Evolutionary conservation across 306 rosid species (phyloP), one percentile per base, ranked within the genome.

Genomic region (Vigna hirtella): DNA sequence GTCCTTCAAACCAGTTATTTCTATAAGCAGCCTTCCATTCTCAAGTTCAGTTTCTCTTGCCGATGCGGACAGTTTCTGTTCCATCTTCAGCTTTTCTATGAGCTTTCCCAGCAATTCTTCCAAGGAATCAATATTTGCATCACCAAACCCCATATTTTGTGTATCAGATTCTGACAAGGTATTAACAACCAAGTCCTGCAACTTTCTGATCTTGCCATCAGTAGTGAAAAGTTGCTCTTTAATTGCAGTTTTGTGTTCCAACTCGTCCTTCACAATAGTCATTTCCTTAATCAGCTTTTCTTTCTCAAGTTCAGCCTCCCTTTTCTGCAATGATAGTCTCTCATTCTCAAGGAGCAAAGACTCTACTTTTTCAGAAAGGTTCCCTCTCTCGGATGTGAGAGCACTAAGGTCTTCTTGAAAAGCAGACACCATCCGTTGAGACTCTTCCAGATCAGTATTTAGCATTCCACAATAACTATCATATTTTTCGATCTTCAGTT

Each of bases 401-500:
- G 82, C 78, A 64, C 82, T 84, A 56, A 86, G 88, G 66, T 88
- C 91, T 63, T 79, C 88, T 83, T 85, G 91, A 74, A 91, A 84
- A 81, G 83, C 82, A 70, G 91, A 88, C 24, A 82, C 79, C 68
- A 88, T 86, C 79, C 84, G 78, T 75, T 72, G 88, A 59, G 93
- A 93, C 63, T 79, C 96, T 81, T 91, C 98, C 85, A 93, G 81
- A 83, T 93, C 96, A 74, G 93, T 85, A 85, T 83, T 90, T 66
- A 93, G 84, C 49, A 85, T 77, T 72, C 84, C 94, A 84, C 90
- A 84, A 73, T 77, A 82, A 84, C 83, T 91, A 78, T 95, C 97
- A 43, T 91, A 87, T 78, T 87, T 78, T 84, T 81, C 86, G 78
- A 95, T 82, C 86, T 89, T 91, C 88, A 87, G 83, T 86, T 82